Percentiles rank a stretch among this genome's conserved stretches.
These are phyloP conservation scores for Lactifluus volemus DNA, from an alignment of 768 basidiomycete genomes.

Conservation along the genomic window DNA sequence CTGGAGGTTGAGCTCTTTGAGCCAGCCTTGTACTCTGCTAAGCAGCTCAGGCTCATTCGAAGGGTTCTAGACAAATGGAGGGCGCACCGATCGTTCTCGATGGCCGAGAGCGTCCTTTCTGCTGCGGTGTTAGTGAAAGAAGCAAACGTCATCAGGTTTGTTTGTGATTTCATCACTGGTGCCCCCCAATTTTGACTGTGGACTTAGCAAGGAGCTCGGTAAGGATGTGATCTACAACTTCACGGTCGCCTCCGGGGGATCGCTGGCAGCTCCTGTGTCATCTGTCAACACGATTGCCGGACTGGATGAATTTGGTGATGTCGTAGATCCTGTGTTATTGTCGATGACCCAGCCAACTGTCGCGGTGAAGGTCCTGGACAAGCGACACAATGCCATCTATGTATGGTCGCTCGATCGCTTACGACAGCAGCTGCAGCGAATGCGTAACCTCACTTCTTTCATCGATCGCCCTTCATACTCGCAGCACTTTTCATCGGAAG, in stretches of 20 bases:
- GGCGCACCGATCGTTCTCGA: conserved; percentile 73
- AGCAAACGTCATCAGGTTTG: conserved; percentile 85
- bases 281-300: conserved; percentile 81
- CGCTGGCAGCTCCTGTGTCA: conserved; percentile 70
- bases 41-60: conserved; percentile 72
- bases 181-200: not conserved
- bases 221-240: conserved; percentile 92
- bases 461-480: conserved; percentile 90
- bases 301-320: conserved; percentile 87
- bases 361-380: conserved; percentile 87
- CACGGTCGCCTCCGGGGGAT: conserved; percentile 75
- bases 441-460: conserved; percentile 87
- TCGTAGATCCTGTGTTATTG: conserved; percentile 71
- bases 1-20: conserved; percentile 57
- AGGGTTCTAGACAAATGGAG: conserved; percentile 84
- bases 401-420: conserved; percentile 87
- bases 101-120: conserved; percentile 84
- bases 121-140: conserved; percentile 86
- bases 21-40: conserved; percentile 74
- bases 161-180: conserved; percentile 25
- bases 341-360: conserved; percentile 74
- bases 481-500: conserved; percentile 88
- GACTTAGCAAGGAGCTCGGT: conserved; percentile 66
- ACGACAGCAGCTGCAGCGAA: conserved; percentile 81
- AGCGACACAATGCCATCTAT: conserved; percentile 78